Evolutionary conservation across 2,329 filamentous ascomycete genomes (phyloP).

Genomic region (Sphaerulina musiva): DNA sequence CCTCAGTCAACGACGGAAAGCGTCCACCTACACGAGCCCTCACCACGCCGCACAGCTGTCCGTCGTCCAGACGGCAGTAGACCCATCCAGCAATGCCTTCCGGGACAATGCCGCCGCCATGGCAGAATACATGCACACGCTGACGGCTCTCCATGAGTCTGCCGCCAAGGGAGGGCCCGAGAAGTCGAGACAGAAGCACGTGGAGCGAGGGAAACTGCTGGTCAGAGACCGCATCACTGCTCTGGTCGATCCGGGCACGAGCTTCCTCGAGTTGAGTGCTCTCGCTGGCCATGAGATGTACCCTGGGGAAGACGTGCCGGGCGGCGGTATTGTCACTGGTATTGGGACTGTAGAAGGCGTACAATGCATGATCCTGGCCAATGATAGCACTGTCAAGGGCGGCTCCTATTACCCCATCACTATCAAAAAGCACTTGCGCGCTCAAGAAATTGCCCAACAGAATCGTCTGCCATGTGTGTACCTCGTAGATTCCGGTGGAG

Average conservation of each 20-base stretch:
- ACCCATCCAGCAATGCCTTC: slow-evolving; percentile 70
- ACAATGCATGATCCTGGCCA: slow-evolving; percentile 86
- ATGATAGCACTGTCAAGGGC: slow-evolving; percentile 95
- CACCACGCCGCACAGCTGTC: slow-evolving; percentile 81
- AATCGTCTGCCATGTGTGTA: slow-evolving; percentile 86
- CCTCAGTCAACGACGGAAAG: slow-evolving; percentile 34
- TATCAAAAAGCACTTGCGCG: slow-evolving; percentile 92
- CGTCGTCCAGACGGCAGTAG: slow-evolving; percentile 66
- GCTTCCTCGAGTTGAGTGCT: slow-evolving; percentile 89
- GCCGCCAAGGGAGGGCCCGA: slow-evolving; percentile 65
- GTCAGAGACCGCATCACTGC: slow-evolving; percentile 82
- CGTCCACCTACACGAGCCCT: slow-evolving; percentile 72
- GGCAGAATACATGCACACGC: slow-evolving; percentile 61
- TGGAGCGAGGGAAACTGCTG: slow-evolving; percentile 87
- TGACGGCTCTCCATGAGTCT: slow-evolving; percentile 63
- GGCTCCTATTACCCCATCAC: slow-evolving; percentile 97
- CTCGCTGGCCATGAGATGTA: slow-evolving; percentile 83
- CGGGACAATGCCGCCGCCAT: slow-evolving; percentile 74
- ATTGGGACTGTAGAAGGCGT: slow-evolving; percentile 86
- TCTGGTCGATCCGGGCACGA: slow-evolving; percentile 79
- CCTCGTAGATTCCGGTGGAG: slow-evolving; percentile 90
- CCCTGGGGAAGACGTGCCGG: slow-evolving; percentile 76
- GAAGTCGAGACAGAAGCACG: slow-evolving; percentile 80
- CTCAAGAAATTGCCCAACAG: slow-evolving; percentile 83
- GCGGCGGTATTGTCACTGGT: slow-evolving; percentile 86